A percentile compares a stretch with the other conserved stretches of the same genome.
Evolutionary conservation across 345 rosid species (phyloP).

Genomic region (Euclidium syriacum): DNA sequence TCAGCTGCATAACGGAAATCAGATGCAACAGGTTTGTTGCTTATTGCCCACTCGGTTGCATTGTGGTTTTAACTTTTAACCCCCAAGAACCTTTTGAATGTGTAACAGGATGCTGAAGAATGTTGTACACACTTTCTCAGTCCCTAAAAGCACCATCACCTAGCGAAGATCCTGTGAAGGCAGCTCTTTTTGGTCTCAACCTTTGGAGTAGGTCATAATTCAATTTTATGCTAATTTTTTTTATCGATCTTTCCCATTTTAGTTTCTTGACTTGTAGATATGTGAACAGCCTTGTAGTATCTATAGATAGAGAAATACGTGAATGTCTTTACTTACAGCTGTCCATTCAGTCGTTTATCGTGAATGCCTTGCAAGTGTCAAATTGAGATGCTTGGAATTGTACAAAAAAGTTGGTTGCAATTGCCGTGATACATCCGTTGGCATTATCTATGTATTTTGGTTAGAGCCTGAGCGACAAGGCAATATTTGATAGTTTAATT

Average conservation of each 20-base stretch:
- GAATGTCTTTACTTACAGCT: background rate
- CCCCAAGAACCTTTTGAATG: constrained; percentile 1
- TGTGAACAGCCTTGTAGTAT: background rate
- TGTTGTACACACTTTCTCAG: constrained; percentile 94
- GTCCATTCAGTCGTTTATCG: background rate
- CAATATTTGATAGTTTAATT: background rate
- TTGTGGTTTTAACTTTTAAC: background rate
- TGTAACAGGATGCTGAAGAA: constrained; percentile 78
- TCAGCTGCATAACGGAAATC: constrained; percentile 66
- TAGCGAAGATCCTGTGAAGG: constrained; percentile 52
- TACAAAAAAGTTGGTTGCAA: background rate
- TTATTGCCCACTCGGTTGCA: background rate
- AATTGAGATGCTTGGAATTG: background rate
- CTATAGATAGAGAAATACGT: background rate
- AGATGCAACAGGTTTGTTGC: constrained; percentile 71
- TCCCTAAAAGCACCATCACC: constrained; percentile 50
- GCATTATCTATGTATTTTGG: background rate
- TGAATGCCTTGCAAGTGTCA: background rate
- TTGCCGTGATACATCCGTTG: background rate
- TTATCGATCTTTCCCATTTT: background rate
- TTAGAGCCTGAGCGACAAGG: background rate
- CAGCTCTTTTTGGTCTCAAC: constrained; percentile 66
- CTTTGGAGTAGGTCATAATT: constrained; percentile 59
- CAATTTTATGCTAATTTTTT: background rate
- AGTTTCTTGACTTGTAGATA: background rate